Conservation (phyloP, 2,329 filamentous ascomycete genomes). For the Rhynchosporium secalis region DNA sequence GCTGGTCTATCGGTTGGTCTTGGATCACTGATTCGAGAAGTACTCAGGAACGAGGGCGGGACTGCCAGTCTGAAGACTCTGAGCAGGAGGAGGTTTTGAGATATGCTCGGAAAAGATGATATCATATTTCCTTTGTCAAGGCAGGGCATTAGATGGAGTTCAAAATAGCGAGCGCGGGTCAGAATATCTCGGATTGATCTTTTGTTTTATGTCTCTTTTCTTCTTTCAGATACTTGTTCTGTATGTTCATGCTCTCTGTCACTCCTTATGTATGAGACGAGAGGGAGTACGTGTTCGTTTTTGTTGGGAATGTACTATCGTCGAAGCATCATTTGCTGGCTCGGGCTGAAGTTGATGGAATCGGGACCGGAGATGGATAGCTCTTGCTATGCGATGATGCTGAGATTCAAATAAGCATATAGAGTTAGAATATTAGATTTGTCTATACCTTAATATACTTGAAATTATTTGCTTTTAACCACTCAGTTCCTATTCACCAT, state of each 20-base stretch:
- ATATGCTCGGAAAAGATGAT: background rate
- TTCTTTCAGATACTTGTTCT: background rate
- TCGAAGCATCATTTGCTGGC: conserved; percentile 2
- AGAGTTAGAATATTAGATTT: conserved; percentile 10
- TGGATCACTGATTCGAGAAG: conserved; percentile 18
- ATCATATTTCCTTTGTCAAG: conserved; percentile 6
- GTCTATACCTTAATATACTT: conserved; percentile 11
- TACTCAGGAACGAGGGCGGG: conserved; percentile 19
- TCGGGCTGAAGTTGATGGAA: conserved; percentile 15
- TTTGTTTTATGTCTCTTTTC: conserved; percentile 4
- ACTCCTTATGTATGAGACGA: conserved; percentile 5
- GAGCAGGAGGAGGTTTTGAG: conserved; percentile 14
- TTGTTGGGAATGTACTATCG: conserved; percentile 10
- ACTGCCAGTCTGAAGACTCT: conserved; percentile 22
- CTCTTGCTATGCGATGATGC: background rate
- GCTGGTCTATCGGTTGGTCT: conserved; percentile 17
- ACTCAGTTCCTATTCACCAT: background rate
- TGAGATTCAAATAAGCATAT: conserved; percentile 16
- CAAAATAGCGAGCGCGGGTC: background rate
- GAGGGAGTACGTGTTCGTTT: background rate
- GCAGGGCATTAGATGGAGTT: conserved; percentile 4
- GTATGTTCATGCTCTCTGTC: background rate
- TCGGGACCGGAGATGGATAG: conserved; percentile 20
- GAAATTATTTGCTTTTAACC: conserved; percentile 2
- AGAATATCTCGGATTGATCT: conserved; percentile 3